phyloP scores from a whole-genome alignment of 202 grass and related monocot species.

The Saccharum hybrid region DNA sequence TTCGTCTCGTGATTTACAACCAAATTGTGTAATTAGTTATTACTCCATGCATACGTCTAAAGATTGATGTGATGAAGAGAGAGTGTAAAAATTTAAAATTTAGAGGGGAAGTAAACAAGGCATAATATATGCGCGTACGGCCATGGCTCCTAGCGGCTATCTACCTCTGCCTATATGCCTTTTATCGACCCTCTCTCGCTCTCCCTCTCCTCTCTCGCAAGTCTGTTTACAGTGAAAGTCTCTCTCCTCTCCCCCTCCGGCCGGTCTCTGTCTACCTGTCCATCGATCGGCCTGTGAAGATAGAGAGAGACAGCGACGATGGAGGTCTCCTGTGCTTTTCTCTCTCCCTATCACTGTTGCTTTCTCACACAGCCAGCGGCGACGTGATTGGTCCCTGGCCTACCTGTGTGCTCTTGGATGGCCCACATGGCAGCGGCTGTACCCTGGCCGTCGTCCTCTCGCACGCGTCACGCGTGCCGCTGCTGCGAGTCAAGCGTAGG shows the following conservation, averaged over 20 bases:
- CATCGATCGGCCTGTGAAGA: neutral
- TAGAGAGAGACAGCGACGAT: too few relatives aligned
- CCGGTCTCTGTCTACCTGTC: conserved; percentile 5
- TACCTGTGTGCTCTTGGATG: neutral
- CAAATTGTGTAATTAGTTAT: too few relatives aligned
- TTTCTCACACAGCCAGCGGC: neutral
- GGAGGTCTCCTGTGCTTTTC: neutral
- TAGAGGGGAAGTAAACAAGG: too few relatives aligned
- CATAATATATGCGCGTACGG: neutral
- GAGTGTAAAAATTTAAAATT: too few relatives aligned
- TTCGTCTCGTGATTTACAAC: too few relatives aligned
- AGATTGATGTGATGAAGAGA: too few relatives aligned
- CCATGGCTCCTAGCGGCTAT: neutral
- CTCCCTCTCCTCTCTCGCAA: neutral
- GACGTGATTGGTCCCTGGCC: conserved; percentile 30
- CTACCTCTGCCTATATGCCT: conserved; percentile 11
- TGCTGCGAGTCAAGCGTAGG: neutral
- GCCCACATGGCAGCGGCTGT: neutral
- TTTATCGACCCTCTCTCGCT: neutral
- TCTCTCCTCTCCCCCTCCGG: neutral
- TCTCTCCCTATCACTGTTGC: neutral
- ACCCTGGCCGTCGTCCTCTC: neutral
- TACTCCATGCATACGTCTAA: too few relatives aligned
- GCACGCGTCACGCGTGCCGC: neutral
- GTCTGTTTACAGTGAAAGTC: neutral